Percentiles rank a stretch among this genome's conserved stretches.
Conservation (phyloP, 441 rosid genomes). For the Euphorbia corollata region DNA sequence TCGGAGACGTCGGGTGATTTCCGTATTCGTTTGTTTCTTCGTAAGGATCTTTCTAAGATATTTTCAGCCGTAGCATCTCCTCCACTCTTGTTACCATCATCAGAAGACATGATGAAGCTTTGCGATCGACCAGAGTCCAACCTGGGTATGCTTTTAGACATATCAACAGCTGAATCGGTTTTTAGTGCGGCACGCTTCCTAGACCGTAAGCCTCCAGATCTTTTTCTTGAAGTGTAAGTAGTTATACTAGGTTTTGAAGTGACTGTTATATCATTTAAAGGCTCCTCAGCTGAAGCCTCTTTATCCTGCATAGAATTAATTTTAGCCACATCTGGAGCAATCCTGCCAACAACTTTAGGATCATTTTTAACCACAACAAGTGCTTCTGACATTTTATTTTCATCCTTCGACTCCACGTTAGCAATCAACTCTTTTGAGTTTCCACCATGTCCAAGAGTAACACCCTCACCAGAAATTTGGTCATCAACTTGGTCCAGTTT, state of each 20-base stretch:
- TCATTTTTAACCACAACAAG: constrained; percentile 37
- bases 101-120: constrained; percentile 31
- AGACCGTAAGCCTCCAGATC: constrained; percentile 45
- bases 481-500: constrained; percentile 46
- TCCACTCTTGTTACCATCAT: constrained; percentile 39
- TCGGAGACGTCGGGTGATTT: constrained; percentile 52
- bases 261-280: constrained; percentile 27
- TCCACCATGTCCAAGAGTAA: constrained; percentile 39
- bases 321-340: constrained; percentile 36
- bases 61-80: constrained; percentile 29
- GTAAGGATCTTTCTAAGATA: constrained; percentile 32
- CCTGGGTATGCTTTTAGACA: constrained; percentile 47
- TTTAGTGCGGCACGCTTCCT: constrained; percentile 36
- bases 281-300: constrained; percentile 31
- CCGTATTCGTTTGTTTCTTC: constrained; percentile 42
- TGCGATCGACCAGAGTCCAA: constrained; percentile 39
- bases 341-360: constrained; percentile 27
- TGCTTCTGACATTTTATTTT: constrained; percentile 37
- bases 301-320: constrained; percentile 36
- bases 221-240: constrained; percentile 72
- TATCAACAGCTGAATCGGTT: constrained; percentile 34
- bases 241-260: constrained; percentile 45
- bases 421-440: constrained; percentile 37
- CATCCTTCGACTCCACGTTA: constrained; percentile 34
- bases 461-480: constrained; percentile 37